Evolutionary conservation across 2,329 filamentous ascomycete species (phyloP).

Genomic region (Venturia oleaginea): DNA sequence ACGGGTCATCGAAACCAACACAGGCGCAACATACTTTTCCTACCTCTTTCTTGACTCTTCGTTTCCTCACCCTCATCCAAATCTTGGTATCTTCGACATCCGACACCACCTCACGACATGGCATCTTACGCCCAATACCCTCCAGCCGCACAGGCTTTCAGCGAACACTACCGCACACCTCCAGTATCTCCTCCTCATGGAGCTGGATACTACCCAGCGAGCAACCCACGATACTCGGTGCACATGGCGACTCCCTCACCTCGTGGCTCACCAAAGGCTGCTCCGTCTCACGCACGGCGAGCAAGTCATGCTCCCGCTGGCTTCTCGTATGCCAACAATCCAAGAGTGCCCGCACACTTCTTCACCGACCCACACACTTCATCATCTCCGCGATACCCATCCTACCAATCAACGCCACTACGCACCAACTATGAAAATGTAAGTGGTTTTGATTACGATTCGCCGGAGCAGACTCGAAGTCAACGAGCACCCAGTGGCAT

Average conservation of each 20-base stretch:
- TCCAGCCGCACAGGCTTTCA: constrained; percentile 4
- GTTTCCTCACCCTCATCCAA: not conserved
- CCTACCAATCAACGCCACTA: constrained; percentile 20
- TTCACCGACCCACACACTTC: constrained; percentile 28
- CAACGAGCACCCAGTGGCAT: constrained; percentile 30
- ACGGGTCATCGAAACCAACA: constrained; percentile 1
- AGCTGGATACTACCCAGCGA: constrained; percentile 34
- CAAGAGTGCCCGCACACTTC: constrained; percentile 25
- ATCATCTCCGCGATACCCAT: constrained; percentile 31
- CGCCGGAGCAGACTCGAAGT: constrained; percentile 18
- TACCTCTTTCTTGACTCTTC: constrained; percentile 4
- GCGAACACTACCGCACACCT: constrained; percentile 35
- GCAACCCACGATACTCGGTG: constrained; percentile 43
- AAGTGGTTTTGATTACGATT: constrained; percentile 48
- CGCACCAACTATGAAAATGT: constrained; percentile 46
- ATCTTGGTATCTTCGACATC: constrained; percentile 10
- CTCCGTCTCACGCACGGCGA: constrained; percentile 44
- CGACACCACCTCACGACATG: constrained; percentile 11
- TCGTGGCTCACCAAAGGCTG: constrained; percentile 29
- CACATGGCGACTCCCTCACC: constrained; percentile 39
- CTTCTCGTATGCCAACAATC: constrained; percentile 34
- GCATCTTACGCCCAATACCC: constrained; percentile 12
- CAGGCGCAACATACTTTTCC: not conserved
- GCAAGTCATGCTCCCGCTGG: constrained; percentile 42
- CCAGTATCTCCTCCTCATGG: constrained; percentile 40